Percentiles rank a stretch among this genome's conserved stretches.
These are phyloP conservation scores for Paracorniculantispora psalliotae DNA, from an alignment of 2,329 filamentous ascomycete species.

Conservation along the genomic window DNA sequence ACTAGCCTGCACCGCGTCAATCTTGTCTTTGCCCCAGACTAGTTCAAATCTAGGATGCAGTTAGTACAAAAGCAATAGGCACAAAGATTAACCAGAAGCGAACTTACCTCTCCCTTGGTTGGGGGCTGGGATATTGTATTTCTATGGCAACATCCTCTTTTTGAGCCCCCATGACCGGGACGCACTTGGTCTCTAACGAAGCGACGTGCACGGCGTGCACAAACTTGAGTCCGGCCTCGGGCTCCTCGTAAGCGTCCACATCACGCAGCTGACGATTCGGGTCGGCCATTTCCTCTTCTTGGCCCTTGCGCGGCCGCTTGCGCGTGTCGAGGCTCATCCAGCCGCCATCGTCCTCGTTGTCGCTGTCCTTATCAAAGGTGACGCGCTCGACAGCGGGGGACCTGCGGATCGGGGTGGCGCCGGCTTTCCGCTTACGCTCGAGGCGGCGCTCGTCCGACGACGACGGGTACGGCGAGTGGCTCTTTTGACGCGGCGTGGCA, in stretches of 20 bases:
- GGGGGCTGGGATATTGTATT: slow-evolving; percentile 78
- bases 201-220: slow-evolving; percentile 57
- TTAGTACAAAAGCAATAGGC: neutral
- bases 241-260: slow-evolving; percentile 40
- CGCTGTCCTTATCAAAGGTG: slow-evolving; percentile 47
- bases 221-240: slow-evolving; percentile 39
- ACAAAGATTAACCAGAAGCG: too few species aligned
- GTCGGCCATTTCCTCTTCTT: slow-evolving; percentile 39
- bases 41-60: slow-evolving; percentile 48
- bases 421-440: slow-evolving; percentile 47
- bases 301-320: slow-evolving; percentile 44
- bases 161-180: slow-evolving; percentile 43
- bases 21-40: slow-evolving; percentile 72
- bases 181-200: slow-evolving; percentile 45
- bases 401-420: slow-evolving; percentile 22
- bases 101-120: slow-evolving; percentile 63
- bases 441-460: slow-evolving; percentile 33
- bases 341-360: slow-evolving; percentile 47
- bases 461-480: slow-evolving; percentile 38
- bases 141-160: slow-evolving; percentile 56
- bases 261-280: slow-evolving; percentile 43
- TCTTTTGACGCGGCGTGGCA: slow-evolving; percentile 33
- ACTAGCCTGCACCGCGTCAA: slow-evolving; percentile 72
- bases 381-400: slow-evolving; percentile 46
- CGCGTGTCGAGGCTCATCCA: slow-evolving; percentile 45